Conservation (phyloP, 208 protist genomes). For the Naegleria fowleri region DNA sequence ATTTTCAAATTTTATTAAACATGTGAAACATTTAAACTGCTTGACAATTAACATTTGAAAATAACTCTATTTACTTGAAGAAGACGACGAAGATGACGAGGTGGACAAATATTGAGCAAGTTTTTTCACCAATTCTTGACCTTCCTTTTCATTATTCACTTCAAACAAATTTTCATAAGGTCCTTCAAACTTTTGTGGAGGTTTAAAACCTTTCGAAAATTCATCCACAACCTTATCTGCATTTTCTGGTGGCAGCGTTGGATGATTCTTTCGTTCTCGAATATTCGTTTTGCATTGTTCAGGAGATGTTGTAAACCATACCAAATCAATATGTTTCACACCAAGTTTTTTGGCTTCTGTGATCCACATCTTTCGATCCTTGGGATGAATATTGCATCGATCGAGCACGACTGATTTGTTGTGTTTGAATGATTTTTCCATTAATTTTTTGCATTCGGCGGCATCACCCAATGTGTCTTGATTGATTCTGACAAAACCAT, state of each 20-base stretch:
- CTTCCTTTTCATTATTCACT: not conserved
- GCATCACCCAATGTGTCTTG: not conserved
- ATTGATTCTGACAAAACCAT: not conserved
- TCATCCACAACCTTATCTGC: not conserved
- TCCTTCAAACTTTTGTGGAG: not conserved
- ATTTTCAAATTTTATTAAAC: too few species aligned
- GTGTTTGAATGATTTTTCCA: constrained; percentile 8
- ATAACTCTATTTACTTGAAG: too few species aligned
- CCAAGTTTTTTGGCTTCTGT: not conserved
- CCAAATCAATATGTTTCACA: not conserved
- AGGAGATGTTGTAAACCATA: not conserved
- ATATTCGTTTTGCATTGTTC: not conserved
- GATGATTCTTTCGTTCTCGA: not conserved
- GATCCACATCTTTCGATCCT: constrained; percentile 18
- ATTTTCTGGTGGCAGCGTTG: not conserved
- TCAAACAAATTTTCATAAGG: not conserved
- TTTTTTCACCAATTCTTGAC: not conserved
- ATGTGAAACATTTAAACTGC: too few species aligned
- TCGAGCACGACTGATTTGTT: not conserved
- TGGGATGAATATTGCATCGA: constrained; percentile 13
- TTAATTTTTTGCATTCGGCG: not conserved
- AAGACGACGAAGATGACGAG: too few species aligned
- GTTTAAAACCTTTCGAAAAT: constrained; percentile 14
- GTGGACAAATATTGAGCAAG: not conserved
- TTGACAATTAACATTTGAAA: too few species aligned